Percentiles rank a stretch among this genome's conserved stretches.
These are phyloP conservation scores for Lolium rigidum DNA, from an alignment of 176 grass and related monocot species.

Conservation along the genomic window DNA sequence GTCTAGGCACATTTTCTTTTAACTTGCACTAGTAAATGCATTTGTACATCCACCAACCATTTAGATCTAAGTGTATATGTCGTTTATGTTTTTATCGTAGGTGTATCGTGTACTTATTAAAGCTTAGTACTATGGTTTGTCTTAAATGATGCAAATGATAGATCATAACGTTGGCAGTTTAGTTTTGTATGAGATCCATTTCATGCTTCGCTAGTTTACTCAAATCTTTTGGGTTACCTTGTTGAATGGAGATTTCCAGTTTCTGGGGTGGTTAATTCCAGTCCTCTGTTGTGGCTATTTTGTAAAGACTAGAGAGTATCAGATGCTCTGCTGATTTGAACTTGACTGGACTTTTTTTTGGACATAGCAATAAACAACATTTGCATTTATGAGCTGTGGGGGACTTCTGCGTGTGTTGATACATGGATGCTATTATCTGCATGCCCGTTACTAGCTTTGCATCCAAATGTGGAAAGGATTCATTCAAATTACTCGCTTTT, in stretches of 20 bases:
- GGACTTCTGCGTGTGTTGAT: slow-evolving; percentile 1
- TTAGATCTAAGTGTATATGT: slow-evolving; percentile 15
- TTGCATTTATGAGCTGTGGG: neutral
- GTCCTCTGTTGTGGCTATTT: slow-evolving; percentile 12
- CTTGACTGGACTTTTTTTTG: neutral
- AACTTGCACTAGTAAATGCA: slow-evolving; percentile 17
- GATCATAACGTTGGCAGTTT: slow-evolving; percentile 15
- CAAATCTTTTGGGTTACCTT: neutral
- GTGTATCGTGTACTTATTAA: neutral
- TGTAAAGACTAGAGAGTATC: slow-evolving; percentile 17
- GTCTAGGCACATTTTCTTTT: neutral
- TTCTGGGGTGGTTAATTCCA: slow-evolving; percentile 19
- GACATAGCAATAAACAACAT: neutral
- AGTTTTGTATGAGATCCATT: slow-evolving; percentile 30
- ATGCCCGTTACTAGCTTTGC: slow-evolving; percentile 1
- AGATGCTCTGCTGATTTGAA: slow-evolving; percentile 14
- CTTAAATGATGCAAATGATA: slow-evolving; percentile 15
- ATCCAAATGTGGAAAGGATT: slow-evolving; percentile 3
- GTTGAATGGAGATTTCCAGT: slow-evolving; percentile 5
- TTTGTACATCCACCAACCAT: slow-evolving; percentile 15
- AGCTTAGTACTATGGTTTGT: slow-evolving; percentile 26
- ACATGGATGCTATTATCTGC: slow-evolving; percentile 10
- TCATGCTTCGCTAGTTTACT: slow-evolving; percentile 29
- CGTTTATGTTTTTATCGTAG: neutral
- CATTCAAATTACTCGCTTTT: slow-evolving; percentile 27